These are phyloP conservation scores for Thermoascus crustaceus DNA, from an alignment of 2,329 filamentous ascomycete species.

Conservation along the genomic window DNA sequence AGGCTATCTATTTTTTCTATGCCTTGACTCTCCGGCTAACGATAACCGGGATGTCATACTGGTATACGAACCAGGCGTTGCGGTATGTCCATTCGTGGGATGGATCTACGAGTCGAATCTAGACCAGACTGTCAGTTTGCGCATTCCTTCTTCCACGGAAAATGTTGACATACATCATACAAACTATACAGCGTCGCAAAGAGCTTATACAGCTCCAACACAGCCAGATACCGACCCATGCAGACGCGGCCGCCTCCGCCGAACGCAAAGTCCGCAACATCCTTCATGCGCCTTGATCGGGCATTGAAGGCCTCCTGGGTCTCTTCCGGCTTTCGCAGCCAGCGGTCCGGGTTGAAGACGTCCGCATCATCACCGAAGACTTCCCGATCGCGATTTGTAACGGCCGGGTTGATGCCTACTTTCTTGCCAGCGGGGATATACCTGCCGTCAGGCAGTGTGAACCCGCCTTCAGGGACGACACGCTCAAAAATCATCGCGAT, in stretches of 20 bases:
- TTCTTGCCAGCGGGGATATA: neutral
- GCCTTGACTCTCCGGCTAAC: too few relatives aligned
- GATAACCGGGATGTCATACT: too few relatives aligned
- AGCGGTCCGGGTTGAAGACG: neutral
- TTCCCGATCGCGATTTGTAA: neutral
- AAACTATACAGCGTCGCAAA: slow-evolving; percentile 39
- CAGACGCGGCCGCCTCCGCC: slow-evolving; percentile 49
- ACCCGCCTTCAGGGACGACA: neutral
- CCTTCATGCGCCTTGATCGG: slow-evolving; percentile 13
- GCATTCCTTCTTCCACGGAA: too few relatives aligned
- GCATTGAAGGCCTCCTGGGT: slow-evolving; percentile 8
- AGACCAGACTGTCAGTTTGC: too few relatives aligned
- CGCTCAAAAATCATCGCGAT: slow-evolving; percentile 9
- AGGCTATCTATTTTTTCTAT: too few relatives aligned
- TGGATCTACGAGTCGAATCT: too few relatives aligned
- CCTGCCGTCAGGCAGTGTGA: neutral
- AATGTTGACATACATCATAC: too few relatives aligned
- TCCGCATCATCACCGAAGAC: neutral
- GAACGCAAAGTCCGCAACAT: slow-evolving; percentile 29
- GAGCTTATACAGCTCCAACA: slow-evolving; percentile 53
- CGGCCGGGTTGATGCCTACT: neutral
- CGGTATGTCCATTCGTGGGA: too few relatives aligned
- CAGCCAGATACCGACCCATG: slow-evolving; percentile 47
- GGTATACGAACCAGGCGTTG: too few relatives aligned
- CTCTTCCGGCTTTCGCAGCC: too few relatives aligned